Conservation (phyloP, 768 basidiomycete species). For the Pluteus cervinus region DNA sequence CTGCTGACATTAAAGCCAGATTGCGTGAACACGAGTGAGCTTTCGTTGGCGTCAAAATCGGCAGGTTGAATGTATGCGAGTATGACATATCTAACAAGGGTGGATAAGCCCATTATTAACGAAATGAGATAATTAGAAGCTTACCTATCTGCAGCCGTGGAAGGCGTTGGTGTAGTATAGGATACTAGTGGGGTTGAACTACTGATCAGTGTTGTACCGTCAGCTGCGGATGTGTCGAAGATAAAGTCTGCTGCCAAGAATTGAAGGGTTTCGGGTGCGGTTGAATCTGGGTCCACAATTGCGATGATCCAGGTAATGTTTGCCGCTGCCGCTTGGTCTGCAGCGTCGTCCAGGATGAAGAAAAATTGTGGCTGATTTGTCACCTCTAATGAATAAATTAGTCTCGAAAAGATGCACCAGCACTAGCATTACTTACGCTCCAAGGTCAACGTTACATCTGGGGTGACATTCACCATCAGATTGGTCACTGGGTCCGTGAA, state of each 20-base stretch:
- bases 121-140: conserved; percentile 10
- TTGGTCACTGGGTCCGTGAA: conserved; percentile 28
- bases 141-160: conserved; percentile 36
- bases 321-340: conserved; percentile 11
- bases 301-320: conserved; percentile 29
- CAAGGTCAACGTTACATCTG: conserved; percentile 29
- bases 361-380: conserved; percentile 25
- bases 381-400: conserved; percentile 20
- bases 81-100: conserved; percentile 24
- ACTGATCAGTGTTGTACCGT: conserved; percentile 27
- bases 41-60: conserved; percentile 22
- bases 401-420: neutral
- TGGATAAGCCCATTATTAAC: conserved; percentile 5
- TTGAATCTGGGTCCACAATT: conserved; percentile 38
- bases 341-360: conserved; percentile 19
- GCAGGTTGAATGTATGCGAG: conserved; percentile 28
- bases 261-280: conserved; percentile 36
- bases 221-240: conserved; percentile 13
- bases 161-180: conserved; percentile 32
- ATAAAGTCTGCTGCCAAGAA: conserved; percentile 34
- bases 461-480: conserved; percentile 23
- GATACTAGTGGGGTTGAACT: conserved; percentile 32
- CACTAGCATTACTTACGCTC: conserved; percentile 22
- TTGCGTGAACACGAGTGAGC: conserved; percentile 25
- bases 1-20: conserved; percentile 34